phyloP scores from a whole-genome alignment of 2,329 filamentous ascomycete genomes.

The Trichoderma koningiopsis region DNA sequence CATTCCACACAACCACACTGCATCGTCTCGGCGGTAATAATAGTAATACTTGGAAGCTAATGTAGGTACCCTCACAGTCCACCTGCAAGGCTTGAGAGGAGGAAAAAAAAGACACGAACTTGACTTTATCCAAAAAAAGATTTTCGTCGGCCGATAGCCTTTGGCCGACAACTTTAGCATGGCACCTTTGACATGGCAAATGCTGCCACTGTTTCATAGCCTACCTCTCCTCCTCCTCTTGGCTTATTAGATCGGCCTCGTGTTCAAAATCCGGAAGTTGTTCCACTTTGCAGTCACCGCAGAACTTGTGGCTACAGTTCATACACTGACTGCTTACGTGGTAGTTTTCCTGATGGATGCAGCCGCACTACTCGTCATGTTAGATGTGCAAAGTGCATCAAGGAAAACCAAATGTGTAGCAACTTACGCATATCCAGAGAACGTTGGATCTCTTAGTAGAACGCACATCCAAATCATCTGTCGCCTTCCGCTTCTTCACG shows the following conservation, averaged over 20 bases:
- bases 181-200: background rate
- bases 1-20: background rate
- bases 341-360: slow-evolving; percentile 9
- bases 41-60: background rate
- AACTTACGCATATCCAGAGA: slow-evolving; percentile 40
- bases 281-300: slow-evolving; percentile 19
- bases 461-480: background rate
- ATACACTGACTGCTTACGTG: slow-evolving; percentile 11
- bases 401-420: background rate
- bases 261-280: background rate
- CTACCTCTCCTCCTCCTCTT: background rate
- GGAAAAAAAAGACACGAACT: background rate
- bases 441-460: background rate
- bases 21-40: background rate
- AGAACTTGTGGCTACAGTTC: slow-evolving; percentile 22
- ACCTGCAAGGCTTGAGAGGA: background rate
- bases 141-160: background rate
- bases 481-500: slow-evolving; percentile 14
- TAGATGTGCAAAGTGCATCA: background rate
- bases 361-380: slow-evolving; percentile 30
- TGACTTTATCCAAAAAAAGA: background rate
- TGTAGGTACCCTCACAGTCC: background rate
- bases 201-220: background rate
- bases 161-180: background rate
- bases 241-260: background rate